Conservation (phyloP, 106 monocot genomes). For the Narthecium ossifragum region DNA sequence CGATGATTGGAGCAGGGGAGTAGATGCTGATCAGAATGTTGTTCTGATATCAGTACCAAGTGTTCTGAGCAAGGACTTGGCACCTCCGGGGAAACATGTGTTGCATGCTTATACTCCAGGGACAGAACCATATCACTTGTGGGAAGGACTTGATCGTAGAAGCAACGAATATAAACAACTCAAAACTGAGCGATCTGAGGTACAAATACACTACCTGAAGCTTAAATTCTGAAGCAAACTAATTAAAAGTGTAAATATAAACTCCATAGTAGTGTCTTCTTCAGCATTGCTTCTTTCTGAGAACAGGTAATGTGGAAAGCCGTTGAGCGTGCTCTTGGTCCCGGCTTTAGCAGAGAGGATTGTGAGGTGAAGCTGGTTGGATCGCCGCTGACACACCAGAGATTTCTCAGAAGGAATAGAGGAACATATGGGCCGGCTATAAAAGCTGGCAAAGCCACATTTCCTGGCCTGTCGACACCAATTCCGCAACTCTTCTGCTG, state of each 20-base stretch:
- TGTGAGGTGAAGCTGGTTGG: conserved; percentile 88
- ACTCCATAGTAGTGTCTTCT: not conserved
- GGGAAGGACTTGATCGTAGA: conserved; percentile 85
- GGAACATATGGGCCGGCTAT: conserved; percentile 95
- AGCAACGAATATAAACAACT: conserved; percentile 66
- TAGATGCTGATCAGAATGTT: conserved; percentile 93
- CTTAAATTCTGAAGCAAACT: not conserved
- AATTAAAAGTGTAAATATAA: too few species aligned
- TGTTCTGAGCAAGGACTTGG: conserved; percentile 68
- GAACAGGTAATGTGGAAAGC: conserved; percentile 92
- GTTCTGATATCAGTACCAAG: conserved; percentile 86
- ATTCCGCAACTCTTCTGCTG: conserved; percentile 84
- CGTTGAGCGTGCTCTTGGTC: conserved; percentile 72
- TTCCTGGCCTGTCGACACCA: conserved; percentile 87
- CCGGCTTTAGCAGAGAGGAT: conserved; percentile 61
- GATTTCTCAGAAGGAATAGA: conserved; percentile 81
- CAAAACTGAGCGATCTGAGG: conserved; percentile 90
- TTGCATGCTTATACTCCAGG: conserved; percentile 94
- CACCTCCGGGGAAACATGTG: conserved; percentile 84
- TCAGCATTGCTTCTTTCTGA: not conserved
- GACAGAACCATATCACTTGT: conserved; percentile 80
- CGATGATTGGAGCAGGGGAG: conserved; percentile 84
- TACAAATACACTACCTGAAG: conserved; percentile 9
- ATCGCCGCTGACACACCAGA: conserved; percentile 77
- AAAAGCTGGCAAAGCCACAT: conserved; percentile 73